A percentile compares a stretch with the other conserved stretches of the same genome.
Conservation (phyloP, 805 yeast genomes). For the Yarrowia divulgata region DNA sequence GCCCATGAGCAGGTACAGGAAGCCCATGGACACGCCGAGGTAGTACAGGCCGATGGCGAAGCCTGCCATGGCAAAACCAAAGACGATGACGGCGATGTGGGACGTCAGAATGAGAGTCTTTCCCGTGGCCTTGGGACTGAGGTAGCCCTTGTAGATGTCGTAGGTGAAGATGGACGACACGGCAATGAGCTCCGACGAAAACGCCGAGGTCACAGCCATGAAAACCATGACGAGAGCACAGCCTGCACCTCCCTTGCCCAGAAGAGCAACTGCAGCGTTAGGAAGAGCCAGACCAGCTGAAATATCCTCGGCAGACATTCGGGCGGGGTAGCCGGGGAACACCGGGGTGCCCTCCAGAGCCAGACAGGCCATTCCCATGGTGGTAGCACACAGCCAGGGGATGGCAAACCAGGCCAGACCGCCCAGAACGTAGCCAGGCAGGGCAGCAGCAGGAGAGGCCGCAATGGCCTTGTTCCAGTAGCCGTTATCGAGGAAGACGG, state of each 20-base stretch:
- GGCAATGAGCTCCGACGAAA: slow-evolving; percentile 89
- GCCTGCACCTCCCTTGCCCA: slow-evolving; percentile 90
- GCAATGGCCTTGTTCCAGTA: slow-evolving; percentile 92
- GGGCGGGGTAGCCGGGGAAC: slow-evolving; percentile 82
- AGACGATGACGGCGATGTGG: slow-evolving; percentile 69
- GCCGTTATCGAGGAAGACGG: slow-evolving; percentile 85
- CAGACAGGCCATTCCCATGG: slow-evolving; percentile 85
- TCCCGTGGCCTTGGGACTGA: slow-evolving; percentile 81
- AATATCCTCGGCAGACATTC: slow-evolving; percentile 71
- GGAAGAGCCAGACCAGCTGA: slow-evolving; percentile 75
- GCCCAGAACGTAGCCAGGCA: slow-evolving; percentile 88
- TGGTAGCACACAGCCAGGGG: slow-evolving; percentile 81
- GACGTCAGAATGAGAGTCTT: slow-evolving; percentile 72
- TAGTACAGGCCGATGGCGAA: slow-evolving; percentile 83
- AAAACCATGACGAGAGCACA: slow-evolving; percentile 80
- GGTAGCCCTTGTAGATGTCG: slow-evolving; percentile 81
- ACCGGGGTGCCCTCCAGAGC: slow-evolving; percentile 71
- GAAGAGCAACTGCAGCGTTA: slow-evolving; percentile 78
- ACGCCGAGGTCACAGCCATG: slow-evolving; percentile 92
- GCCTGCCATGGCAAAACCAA: slow-evolving; percentile 73
- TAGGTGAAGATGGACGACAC: slow-evolving; percentile 86
- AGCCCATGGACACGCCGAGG: slow-evolving; percentile 86
- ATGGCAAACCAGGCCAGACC: slow-evolving; percentile 93
- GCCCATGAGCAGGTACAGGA: slow-evolving; percentile 87
- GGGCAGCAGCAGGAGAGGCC: slow-evolving; percentile 79